Conservation (phyloP, 768 basidiomycete species). For the Pleurotus ostreatus region DNA sequence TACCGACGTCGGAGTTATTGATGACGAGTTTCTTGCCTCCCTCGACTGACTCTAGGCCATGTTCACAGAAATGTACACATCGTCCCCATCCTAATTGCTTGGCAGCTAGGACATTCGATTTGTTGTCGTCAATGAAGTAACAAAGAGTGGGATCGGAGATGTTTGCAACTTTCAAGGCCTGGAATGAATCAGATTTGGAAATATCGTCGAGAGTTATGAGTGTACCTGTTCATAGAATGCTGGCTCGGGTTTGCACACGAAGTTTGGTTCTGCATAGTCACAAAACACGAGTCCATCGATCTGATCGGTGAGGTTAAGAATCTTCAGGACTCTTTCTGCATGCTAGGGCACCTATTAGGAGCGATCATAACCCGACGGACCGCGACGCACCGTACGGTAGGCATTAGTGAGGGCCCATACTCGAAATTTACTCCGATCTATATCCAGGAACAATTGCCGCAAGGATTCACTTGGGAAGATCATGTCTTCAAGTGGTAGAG, state of each 20-base stretch:
- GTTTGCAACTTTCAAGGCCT: constrained; percentile 66
- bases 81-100: constrained; percentile 63
- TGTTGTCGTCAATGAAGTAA: constrained; percentile 78
- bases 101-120: constrained; percentile 66
- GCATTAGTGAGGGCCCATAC: constrained; percentile 90
- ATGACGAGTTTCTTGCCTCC: constrained; percentile 54
- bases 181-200: constrained; percentile 1
- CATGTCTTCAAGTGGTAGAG: constrained; percentile 78
- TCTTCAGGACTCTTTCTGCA: constrained; percentile 72
- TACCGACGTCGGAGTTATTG: constrained; percentile 30
- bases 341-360: constrained; percentile 44
- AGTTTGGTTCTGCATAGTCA: constrained; percentile 63
- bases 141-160: constrained; percentile 65
- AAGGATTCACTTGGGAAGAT: constrained; percentile 60
- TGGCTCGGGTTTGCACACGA: constrained; percentile 79
- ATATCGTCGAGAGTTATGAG: not conserved
- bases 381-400: constrained; percentile 55
- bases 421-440: constrained; percentile 71
- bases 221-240: constrained; percentile 62
- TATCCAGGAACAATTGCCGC: constrained; percentile 69
- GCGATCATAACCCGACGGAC: constrained; percentile 8
- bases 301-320: constrained; percentile 68
- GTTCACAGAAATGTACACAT: constrained; percentile 75
- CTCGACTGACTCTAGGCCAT: constrained; percentile 58
- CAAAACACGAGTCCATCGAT: constrained; percentile 78